phyloP scores from a whole-genome alignment of 495 filamentous ascomycete species.

The Xylaria acuta region DNA sequence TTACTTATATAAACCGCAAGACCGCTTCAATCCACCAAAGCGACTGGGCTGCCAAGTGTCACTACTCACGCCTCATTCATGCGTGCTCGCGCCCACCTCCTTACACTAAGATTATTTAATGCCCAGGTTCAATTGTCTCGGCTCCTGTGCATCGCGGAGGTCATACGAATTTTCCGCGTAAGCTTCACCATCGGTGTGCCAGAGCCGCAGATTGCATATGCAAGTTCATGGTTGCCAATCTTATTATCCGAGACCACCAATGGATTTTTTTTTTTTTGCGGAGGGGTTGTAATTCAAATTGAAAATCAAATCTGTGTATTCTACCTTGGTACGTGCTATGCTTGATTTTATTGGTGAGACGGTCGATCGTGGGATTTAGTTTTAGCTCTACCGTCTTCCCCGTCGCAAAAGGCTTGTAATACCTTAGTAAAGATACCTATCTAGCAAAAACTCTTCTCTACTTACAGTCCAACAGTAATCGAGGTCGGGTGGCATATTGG shows the following conservation, averaged over 20 bases:
- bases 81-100: not conserved
- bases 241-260: constrained; percentile 23
- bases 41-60: constrained; percentile 4
- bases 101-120: not conserved
- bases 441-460: not conserved
- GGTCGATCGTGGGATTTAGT: not conserved
- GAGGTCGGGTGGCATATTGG: not conserved
- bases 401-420: not conserved
- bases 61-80: constrained; percentile 15
- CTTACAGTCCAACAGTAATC: constrained; percentile 10
- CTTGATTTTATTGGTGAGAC: not conserved
- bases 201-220: constrained; percentile 27
- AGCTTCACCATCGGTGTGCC: constrained; percentile 22
- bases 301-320: not conserved
- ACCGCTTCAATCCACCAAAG: constrained; percentile 3
- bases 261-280: not conserved
- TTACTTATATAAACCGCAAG: not conserved
- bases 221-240: constrained; percentile 13
- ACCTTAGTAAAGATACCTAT: not conserved
- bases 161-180: constrained; percentile 10
- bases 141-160: not conserved
- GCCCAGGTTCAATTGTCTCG: constrained; percentile 11
- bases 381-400: constrained; percentile 2
- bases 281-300: not conserved
- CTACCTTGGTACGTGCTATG: not conserved